phyloP scores from a whole-genome alignment of 306 rosid species.

The Ochetophila trinervis region DNA sequence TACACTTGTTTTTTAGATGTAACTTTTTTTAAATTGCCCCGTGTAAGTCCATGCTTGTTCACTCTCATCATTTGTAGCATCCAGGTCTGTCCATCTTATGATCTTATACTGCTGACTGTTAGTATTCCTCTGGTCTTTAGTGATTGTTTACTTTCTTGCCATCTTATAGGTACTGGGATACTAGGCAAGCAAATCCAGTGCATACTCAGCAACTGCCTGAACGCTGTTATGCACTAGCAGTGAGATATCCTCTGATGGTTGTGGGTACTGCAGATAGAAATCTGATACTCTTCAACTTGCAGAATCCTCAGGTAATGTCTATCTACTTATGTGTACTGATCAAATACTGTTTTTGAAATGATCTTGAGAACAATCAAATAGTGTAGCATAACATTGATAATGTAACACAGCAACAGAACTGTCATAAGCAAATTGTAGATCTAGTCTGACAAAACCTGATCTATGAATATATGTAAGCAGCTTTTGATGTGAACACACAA shows the following conservation, averaged over 20 bases:
- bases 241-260: slow-evolving; percentile 71
- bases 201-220: slow-evolving; percentile 71
- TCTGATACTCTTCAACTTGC: slow-evolving; percentile 64
- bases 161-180: slow-evolving; percentile 61
- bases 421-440: too few relatives aligned
- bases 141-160: not conserved
- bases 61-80: too few relatives aligned
- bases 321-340: not conserved
- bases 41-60: not conserved
- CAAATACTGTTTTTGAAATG: not conserved
- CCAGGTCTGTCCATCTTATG: too few relatives aligned
- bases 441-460: not conserved
- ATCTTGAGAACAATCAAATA: too few relatives aligned
- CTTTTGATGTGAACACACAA: not conserved
- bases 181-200: slow-evolving; percentile 72
- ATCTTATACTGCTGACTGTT: not conserved
- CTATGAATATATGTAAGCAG: not conserved
- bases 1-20: too few relatives aligned
- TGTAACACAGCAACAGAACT: too few relatives aligned
- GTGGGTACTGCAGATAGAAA: slow-evolving; percentile 80
- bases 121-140: not conserved
- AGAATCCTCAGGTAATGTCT: slow-evolving; percentile 58
- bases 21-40: not conserved
- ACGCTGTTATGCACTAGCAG: slow-evolving; percentile 53
- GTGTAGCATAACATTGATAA: too few relatives aligned